phyloP scores from a whole-genome alignment of 352 stramenopile species.

The Sclerospora graminicola region DNA sequence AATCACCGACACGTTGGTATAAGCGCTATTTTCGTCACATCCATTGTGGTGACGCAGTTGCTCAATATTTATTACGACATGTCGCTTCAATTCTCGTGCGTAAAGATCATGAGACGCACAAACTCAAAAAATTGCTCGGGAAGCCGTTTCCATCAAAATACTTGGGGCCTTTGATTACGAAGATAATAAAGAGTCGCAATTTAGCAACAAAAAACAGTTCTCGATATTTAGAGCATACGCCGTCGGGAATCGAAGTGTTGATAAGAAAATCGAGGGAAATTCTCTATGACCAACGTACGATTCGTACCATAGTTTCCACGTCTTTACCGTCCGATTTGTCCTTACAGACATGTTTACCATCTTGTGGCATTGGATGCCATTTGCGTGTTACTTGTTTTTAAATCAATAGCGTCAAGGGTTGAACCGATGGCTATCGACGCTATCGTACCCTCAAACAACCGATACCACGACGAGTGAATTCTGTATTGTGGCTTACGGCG shows the following conservation, averaged over 20 bases:
- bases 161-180: conserved; percentile 71
- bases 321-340: conserved; percentile 54
- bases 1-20: conserved; percentile 77
- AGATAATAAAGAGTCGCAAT: conserved; percentile 55
- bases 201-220: conserved; percentile 60
- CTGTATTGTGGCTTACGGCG: no score
- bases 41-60: conserved; percentile 75
- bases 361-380: conserved; percentile 64
- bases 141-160: conserved; percentile 72
- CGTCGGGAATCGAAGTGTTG: conserved; percentile 49
- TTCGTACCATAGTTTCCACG: conserved; percentile 70
- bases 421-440: conserved; percentile 53
- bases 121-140: conserved; percentile 59
- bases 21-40: conserved; percentile 79
- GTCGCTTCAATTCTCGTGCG: conserved; percentile 60
- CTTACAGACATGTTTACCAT: conserved; percentile 81
- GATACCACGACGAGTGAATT: conserved; percentile 54
- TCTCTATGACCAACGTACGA: conserved; percentile 67
- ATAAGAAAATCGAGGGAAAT: conserved; percentile 60
- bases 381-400: conserved; percentile 55
- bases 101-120: conserved; percentile 51
- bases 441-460: conserved; percentile 64
- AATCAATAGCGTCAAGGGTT: conserved; percentile 65
- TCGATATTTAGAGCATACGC: conserved; percentile 54
- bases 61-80: conserved; percentile 71